Evolutionary conservation across 2,329 filamentous ascomycete genomes (phyloP).

Genomic region (Aspergillus pseudoviridinutans): DNA sequence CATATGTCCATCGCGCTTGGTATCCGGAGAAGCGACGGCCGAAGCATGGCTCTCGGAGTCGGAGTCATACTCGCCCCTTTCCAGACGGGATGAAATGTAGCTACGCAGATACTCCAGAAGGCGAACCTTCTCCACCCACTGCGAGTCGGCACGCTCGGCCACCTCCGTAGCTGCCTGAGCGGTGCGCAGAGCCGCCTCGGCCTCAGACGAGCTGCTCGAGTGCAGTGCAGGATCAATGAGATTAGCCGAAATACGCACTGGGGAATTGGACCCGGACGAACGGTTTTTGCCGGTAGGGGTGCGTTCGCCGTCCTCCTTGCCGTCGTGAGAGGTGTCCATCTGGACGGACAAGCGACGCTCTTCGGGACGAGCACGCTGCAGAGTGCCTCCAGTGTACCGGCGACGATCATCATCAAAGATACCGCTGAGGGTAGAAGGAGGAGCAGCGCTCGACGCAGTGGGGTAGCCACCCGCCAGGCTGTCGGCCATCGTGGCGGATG

Average conservation of each 20-base stretch:
- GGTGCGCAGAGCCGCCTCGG: conserved; percentile 32
- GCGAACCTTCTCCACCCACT: conserved; percentile 64
- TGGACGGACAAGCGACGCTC: conserved; percentile 27
- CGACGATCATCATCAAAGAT: conserved; percentile 60
- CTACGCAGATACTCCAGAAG: conserved; percentile 58
- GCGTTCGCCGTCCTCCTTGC: conserved; percentile 28
- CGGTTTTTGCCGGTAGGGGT: conserved; percentile 29
- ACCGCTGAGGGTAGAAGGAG: conserved; percentile 57
- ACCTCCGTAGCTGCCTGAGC: conserved; percentile 38
- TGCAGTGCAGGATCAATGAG: conserved; percentile 43
- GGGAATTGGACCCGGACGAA: conserved; percentile 10
- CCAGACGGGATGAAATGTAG: conserved; percentile 54
- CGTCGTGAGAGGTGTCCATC: conserved; percentile 36
- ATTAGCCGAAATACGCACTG: conserved; percentile 30
- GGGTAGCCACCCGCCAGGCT: conserved; percentile 50
- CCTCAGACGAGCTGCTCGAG: conserved; percentile 25
- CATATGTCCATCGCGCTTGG: conserved; percentile 20
- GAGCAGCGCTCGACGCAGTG: conserved; percentile 52
- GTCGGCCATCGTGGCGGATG: conserved; percentile 56
- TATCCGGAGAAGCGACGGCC: conserved; percentile 14
- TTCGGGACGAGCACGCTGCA: conserved; percentile 52
- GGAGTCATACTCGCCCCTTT: conserved; percentile 48
- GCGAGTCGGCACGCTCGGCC: conserved; percentile 44
- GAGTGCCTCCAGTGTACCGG: conserved; percentile 58
- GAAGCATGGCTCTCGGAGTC: conserved; percentile 5